Conservation (phyloP, 768 basidiomycete genomes). For the Mycena latifolia region DNA sequence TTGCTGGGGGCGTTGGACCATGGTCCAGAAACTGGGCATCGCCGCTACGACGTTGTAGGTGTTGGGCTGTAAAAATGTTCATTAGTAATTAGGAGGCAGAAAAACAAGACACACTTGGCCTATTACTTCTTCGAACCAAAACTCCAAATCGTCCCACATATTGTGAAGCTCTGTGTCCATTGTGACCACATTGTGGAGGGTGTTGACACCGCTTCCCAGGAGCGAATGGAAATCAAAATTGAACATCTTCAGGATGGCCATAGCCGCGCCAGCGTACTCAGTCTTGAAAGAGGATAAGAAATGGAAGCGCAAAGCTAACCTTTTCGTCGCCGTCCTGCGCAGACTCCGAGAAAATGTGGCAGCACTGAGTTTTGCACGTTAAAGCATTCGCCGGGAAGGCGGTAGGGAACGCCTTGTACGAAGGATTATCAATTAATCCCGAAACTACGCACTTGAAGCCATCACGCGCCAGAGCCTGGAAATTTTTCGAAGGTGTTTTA, state of each 20-base stretch:
- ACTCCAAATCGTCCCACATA: conserved; percentile 1
- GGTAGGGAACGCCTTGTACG: conserved; percentile 4
- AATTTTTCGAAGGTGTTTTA: not conserved
- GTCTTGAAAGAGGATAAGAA: conserved; percentile 11
- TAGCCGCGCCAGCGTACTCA: conserved; percentile 1
- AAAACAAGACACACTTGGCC: conserved; percentile 11
- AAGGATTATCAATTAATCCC: not conserved
- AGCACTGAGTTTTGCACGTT: conserved; percentile 5
- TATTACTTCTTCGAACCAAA: conserved; percentile 13
- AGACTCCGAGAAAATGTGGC: conserved; percentile 16
- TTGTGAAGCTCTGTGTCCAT: conserved; percentile 5
- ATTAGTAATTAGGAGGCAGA: not conserved
- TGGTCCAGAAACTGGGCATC: not conserved
- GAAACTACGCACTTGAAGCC: conserved; percentile 14
- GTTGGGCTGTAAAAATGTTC: conserved; percentile 12
- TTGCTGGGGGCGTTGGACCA: not conserved
- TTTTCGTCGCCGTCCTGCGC: conserved; percentile 7
- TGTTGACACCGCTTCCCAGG: conserved; percentile 1
- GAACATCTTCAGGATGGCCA: conserved; percentile 13
- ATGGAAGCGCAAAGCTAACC: conserved; percentile 11
- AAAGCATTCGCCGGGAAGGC: not conserved
- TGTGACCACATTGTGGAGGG: conserved; percentile 14
- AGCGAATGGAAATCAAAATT: conserved; percentile 8
- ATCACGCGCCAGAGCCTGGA: conserved; percentile 22
- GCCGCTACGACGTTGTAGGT: conserved; percentile 17